phyloP scores from a whole-genome alignment of 441 rosid genomes.

The Arabidopsis lyrata region DNA sequence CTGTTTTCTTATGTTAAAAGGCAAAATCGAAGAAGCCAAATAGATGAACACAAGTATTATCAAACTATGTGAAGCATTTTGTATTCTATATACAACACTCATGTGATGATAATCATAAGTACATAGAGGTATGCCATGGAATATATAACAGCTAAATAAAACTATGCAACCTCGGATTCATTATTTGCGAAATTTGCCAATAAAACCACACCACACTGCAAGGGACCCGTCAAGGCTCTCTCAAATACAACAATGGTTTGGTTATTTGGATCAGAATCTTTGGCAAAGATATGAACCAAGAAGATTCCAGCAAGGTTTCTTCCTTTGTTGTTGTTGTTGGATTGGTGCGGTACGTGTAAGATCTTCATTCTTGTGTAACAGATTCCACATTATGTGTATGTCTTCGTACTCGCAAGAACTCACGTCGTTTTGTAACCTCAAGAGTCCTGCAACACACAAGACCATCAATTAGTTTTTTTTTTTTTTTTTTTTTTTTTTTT shows the following conservation, averaged over 20 bases:
- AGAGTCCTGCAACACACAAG: slow-evolving; percentile 34
- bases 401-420: slow-evolving; percentile 49
- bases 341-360: slow-evolving; percentile 7
- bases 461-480: background rate
- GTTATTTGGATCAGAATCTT: slow-evolving; percentile 36
- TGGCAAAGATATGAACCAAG: slow-evolving; percentile 45
- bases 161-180: slow-evolving; percentile 26
- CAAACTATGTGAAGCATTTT: slow-evolving; percentile 14
- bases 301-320: slow-evolving; percentile 46
- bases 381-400: slow-evolving; percentile 47
- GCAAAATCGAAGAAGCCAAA: slow-evolving; percentile 2
- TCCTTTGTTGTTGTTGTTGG: slow-evolving; percentile 27
- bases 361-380: slow-evolving; percentile 42
- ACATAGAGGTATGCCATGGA: slow-evolving; percentile 27
- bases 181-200: background rate
- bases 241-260: slow-evolving; percentile 34
- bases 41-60: slow-evolving; percentile 5
- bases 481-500: no score
- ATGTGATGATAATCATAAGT: slow-evolving; percentile 2
- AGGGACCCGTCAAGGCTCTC: slow-evolving; percentile 45
- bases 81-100: slow-evolving; percentile 38
- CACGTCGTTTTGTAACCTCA: slow-evolving; percentile 45
- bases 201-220: slow-evolving; percentile 31
- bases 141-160: slow-evolving; percentile 11
- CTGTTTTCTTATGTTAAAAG: background rate